Evolutionary conservation across 2,329 filamentous ascomycete species (phyloP), one percentile per base, ranked within the genome.

Genomic region (Cladosporium sp.): DNA sequence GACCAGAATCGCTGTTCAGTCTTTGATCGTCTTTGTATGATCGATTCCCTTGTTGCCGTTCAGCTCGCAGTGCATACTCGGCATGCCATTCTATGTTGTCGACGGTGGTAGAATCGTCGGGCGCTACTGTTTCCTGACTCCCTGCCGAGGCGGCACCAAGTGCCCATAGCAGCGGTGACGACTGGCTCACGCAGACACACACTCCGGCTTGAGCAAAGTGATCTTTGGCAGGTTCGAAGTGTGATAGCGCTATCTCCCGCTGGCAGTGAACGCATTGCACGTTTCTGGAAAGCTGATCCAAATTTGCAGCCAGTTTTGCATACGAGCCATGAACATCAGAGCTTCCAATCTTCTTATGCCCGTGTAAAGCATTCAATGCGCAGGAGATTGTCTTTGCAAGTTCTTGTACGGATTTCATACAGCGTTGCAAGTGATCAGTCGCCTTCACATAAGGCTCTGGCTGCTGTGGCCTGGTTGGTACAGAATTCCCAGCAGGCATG

Each of bases 381-480:
- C 40, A 56, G 8, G 30, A n/a, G 14, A 56, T 38, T 5, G 30
- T 47, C 17, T 22, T 2, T 20, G 52, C 52, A 25, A 56, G 52
- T 12, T 56, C 52, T 47, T 56, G 52, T 1, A 56, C 52, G 14
- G 52, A 43, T 0, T 39, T 7, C 52, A 56, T 49, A 37, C 52
- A 56, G 5, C 42, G 40, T 8, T 38, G 40, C 14, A 56, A n/a
- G 8, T 47, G 40, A 11, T 39, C 15, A 14, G 19, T 37, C 19
- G 37, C 36, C 5, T 2, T 17, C 4, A 20, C 30, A 22, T 22
- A 14, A 12, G 38, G n/a, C 6, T 20, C 11, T 25, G 25, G 12
- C 3, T 17, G 9, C 19, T 14, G 37, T 5, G n/a, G 14, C 9
- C 28, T 12, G 9, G n/a, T 11, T 11, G 20, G 14, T 7, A 8